A percentile compares a stretch with the other conserved stretches of the same genome.
phyloP scores from a whole-genome alignment of 2,329 filamentous ascomycete genomes.

The Ophidiomyces ophidiicola region DNA sequence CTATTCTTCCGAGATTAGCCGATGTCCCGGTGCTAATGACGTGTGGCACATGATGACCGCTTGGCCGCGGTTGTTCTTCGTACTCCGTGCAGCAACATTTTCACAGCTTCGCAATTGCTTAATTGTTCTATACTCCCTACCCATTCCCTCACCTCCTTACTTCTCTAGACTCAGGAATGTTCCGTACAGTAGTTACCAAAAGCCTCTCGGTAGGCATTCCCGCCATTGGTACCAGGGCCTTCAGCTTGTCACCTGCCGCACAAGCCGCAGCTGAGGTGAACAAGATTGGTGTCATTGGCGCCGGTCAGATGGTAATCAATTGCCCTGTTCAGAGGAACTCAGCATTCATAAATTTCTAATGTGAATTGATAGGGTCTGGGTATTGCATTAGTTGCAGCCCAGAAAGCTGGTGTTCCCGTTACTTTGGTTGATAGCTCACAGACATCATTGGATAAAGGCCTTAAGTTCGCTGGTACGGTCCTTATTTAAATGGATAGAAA shows the following conservation, averaged over 20 bases:
- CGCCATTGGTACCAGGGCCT: slow-evolving; percentile 40
- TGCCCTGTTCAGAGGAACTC: not conserved
- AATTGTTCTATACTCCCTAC: no score
- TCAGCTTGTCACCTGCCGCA: slow-evolving; percentile 55
- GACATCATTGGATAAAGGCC: slow-evolving; percentile 72
- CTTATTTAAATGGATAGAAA: no score
- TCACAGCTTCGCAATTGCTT: not conserved
- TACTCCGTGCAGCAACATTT: not conserved
- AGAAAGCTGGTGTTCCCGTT: slow-evolving; percentile 71
- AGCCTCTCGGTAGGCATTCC: slow-evolving; percentile 24
- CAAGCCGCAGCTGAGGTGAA: slow-evolving; percentile 61
- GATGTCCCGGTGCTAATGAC: slow-evolving; percentile 21
- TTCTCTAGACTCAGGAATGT: slow-evolving; percentile 20
- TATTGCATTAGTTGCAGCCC: slow-evolving; percentile 86
- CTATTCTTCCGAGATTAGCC: slow-evolving; percentile 23
- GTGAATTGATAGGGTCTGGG: slow-evolving; percentile 61
- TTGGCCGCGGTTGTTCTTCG: slow-evolving; percentile 5
- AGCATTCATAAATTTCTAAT: slow-evolving; percentile 19
- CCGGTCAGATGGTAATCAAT: slow-evolving; percentile 72
- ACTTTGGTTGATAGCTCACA: slow-evolving; percentile 75
- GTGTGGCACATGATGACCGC: slow-evolving; percentile 9
- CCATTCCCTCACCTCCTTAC: not conserved
- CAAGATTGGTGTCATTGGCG: slow-evolving; percentile 79
- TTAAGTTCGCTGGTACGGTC: slow-evolving; percentile 67
- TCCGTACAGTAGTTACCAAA: slow-evolving; percentile 26